Evolutionary conservation across 108 stramenopile genomes (phyloP).

Genomic region (Chaetoceros tenuissimus): DNA sequence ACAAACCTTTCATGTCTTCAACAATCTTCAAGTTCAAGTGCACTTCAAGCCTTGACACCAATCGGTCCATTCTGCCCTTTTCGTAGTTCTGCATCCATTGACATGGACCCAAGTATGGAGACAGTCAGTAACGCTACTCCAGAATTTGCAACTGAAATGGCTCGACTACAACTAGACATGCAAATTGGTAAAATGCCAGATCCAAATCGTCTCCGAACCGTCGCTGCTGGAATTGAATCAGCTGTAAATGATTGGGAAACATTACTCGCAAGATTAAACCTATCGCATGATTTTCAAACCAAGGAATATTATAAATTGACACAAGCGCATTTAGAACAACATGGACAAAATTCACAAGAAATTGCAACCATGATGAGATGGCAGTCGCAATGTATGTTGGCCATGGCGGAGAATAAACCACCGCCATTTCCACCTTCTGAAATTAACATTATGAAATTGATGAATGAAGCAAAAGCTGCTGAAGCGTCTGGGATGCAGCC

Average conservation of each 20-base stretch:
- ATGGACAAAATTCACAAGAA: slow-evolving; percentile 8
- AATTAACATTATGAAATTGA: slow-evolving; percentile 19
- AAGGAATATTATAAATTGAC: slow-evolving; percentile 32
- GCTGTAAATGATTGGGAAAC: slow-evolving; percentile 34
- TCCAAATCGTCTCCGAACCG: slow-evolving; percentile 14
- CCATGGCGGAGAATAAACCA: slow-evolving; percentile 25
- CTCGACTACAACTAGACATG: slow-evolving; percentile 22
- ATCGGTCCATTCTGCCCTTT: slow-evolving; percentile 36
- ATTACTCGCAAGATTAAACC: slow-evolving; percentile 8
- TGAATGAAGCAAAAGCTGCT: slow-evolving; percentile 17
- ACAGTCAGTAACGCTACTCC: slow-evolving; percentile 12
- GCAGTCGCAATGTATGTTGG: slow-evolving; percentile 29
- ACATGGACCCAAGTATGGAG: slow-evolving; percentile 29
- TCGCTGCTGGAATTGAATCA: slow-evolving; percentile 20
- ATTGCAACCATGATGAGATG: slow-evolving; percentile 28
- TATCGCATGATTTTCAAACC: slow-evolving; percentile 30
- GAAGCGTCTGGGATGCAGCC: slow-evolving; percentile 4
- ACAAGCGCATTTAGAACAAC: slow-evolving; percentile 25
- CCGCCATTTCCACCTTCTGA: slow-evolving; percentile 36
- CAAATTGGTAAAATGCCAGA: slow-evolving; percentile 26
- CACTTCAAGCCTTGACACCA: slow-evolving; percentile 20
- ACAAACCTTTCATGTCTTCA: no score
- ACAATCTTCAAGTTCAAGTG: no score
- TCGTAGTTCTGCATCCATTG: slow-evolving; percentile 18
- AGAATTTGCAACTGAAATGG: slow-evolving; percentile 22